These are phyloP conservation scores for Taphrina communis DNA, from an alignment of 1,139 yeast genomes.

Conservation along the genomic window DNA sequence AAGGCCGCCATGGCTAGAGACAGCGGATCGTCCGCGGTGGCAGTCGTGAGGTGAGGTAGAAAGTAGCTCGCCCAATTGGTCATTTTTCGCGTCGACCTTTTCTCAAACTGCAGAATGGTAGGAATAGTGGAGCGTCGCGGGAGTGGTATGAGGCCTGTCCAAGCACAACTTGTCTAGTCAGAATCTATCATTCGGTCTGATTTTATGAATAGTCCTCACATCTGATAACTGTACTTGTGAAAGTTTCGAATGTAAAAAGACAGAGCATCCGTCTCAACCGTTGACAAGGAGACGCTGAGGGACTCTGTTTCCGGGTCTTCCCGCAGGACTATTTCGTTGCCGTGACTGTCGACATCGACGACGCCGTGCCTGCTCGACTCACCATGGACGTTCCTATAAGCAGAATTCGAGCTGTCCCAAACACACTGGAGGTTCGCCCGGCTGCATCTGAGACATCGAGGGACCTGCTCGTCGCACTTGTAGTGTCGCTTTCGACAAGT, in stretches of 20 bases:
- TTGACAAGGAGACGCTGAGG: constrained; percentile 19
- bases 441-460: constrained; percentile 18
- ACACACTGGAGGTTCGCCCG: constrained; percentile 6
- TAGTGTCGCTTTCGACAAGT: constrained; percentile 48
- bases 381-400: background rate
- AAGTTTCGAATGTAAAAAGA: constrained; percentile 14
- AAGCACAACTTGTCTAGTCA: constrained; percentile 17
- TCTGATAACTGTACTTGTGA: constrained; percentile 22
- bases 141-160: constrained; percentile 31
- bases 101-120: constrained; percentile 12
- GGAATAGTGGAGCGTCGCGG: constrained; percentile 32
- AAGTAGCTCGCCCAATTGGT: constrained; percentile 38
- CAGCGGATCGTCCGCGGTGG: constrained; percentile 20
- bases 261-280: constrained; percentile 19
- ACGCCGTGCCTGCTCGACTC: background rate
- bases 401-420: constrained; percentile 4
- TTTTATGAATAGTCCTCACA: background rate
- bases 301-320: background rate
- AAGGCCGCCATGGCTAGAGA: constrained; percentile 33
- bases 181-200: background rate
- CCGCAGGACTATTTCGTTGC: constrained; percentile 10
- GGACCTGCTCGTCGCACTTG: constrained; percentile 23
- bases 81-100: constrained; percentile 4
- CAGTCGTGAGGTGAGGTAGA: constrained; percentile 34
- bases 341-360: constrained; percentile 6